phyloP scores from a whole-genome alignment of 352 stramenopile species.

The Phytopythium kandeliae region DNA sequence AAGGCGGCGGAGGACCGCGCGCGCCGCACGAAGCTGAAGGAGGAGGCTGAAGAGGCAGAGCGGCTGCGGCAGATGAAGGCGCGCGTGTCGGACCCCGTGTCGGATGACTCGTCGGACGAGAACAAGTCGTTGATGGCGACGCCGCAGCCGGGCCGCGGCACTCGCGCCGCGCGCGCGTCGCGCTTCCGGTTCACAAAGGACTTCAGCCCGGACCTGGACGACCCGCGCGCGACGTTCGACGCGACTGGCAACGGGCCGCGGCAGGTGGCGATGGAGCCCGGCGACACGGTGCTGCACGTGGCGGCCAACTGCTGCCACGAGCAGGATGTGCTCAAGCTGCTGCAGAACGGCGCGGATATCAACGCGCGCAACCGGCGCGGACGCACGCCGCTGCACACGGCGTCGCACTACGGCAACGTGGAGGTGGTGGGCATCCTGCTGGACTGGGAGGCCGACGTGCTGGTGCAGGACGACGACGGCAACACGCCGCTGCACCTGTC shows the following conservation, averaged over 20 bases:
- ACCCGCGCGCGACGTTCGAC: slow-evolving; percentile 15
- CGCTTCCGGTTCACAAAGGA: slow-evolving; percentile 84
- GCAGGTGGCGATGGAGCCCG: slow-evolving; percentile 79
- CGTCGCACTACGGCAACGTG: slow-evolving; percentile 74
- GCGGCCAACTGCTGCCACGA: slow-evolving; percentile 85
- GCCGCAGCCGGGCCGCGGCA: slow-evolving; percentile 4
- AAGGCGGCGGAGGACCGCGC: slow-evolving; percentile 19
- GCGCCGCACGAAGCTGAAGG: slow-evolving; percentile 24
- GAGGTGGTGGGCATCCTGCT: slow-evolving; percentile 78
- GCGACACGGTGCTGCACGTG: slow-evolving; percentile 83
- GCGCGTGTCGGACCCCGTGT: slow-evolving; percentile 61
- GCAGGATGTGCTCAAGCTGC: slow-evolving; percentile 77
- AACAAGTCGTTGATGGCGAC: slow-evolving; percentile 28
- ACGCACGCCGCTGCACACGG: slow-evolving; percentile 77
- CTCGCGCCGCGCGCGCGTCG: slow-evolving; percentile 36
- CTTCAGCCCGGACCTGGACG: slow-evolving; percentile 44
- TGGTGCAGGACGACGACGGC: slow-evolving; percentile 73
- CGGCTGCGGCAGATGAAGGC: slow-evolving; percentile 28
- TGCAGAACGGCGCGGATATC: slow-evolving; percentile 85
- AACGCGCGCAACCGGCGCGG: slow-evolving; percentile 77
- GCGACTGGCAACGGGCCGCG: slow-evolving; percentile 47
- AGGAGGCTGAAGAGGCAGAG: slow-evolving; percentile 40
- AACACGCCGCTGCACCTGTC: slow-evolving; percentile 84
- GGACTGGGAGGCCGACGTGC: slow-evolving; percentile 75
- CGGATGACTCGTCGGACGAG: slow-evolving; percentile 67